Evolutionary conservation across 1,139 yeast species (phyloP), one percentile per base, ranked within the genome.

Genomic region (Sugiyamaella xylanicola): DNA sequence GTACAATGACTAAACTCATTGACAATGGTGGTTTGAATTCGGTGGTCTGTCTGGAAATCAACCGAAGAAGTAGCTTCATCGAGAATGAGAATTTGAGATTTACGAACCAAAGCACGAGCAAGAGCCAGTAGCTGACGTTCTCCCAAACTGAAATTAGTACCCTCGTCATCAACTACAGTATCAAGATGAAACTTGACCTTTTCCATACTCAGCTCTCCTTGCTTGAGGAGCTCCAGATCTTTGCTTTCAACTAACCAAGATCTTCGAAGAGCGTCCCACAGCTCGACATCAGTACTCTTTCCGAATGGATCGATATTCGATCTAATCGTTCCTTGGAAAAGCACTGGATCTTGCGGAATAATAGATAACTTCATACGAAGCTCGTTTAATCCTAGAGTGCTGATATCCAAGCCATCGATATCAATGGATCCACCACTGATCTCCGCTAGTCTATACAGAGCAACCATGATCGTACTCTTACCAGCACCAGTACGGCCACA

Each of bases 31-130:
- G 73, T 64, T 70, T 87, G 95, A 63, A 88, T 85, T 67, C 80
- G 81, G 46, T 81, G 75, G 69, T 87, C 95, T 0, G 95, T 87
- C 64, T 84, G 89, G 66, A 85, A 86, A 68, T 88, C 96, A 40
- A 88, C 95, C 11, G 88, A 83, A 0, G 95, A 86, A 0, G 96
- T 88, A 19, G 95, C 95, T 71, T 88, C 96, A 68, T 88, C 96
- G 58, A 88, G 71, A 61, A 88, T 84, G 61, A 88, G 74, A 57
- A 88, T 83, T 67, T 80, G 82, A 8, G 88, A 76, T 54, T 83
- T 79, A 59, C 91, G 79, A 13, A 87, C 91, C 60, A 88, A 74
- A 0, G 95, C 95, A 61, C 95, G 79, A 0, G 93, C 88, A 62
- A 87, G 78, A 1, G 95, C 87, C 58, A 87, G 72, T 62, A 87